Evolutionary conservation across 139 green algal genomes (phyloP), one percentile per base, ranked within the genome.

Genomic region (Asterochloris sp.): DNA sequence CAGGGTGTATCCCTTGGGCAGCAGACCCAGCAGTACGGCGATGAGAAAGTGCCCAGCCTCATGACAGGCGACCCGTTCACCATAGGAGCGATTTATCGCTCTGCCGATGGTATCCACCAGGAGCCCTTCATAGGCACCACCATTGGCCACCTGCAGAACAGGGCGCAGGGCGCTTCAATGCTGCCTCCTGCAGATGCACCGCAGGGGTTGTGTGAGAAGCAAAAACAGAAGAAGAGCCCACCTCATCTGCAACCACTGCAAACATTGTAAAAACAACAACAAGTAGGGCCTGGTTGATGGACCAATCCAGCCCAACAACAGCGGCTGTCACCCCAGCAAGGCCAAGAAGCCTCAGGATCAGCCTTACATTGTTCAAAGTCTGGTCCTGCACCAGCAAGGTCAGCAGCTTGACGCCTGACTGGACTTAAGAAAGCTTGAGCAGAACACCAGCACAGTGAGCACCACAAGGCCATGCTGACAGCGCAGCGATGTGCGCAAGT

Each of bases 21-120:
- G 84, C 16, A 99, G 86, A 14, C 97, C 96, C 26, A 97, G 29
- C 27, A 98, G 84, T 85, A 99, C 99, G 15, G 97, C 96, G 13
- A 97, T 84, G 24, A 99, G 88, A 79, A 99, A 97, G 88, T 99
- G 96, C 0, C 95, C 96, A 0, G 97, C 94, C 85, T 99, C 97
- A 82, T 98, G 95, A 16, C 89, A 68, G 0, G 93, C 91, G 23
- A 98, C 93, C 0, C 94, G 83, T 61, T 91, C 79, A 16, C 26
- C 74, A 79, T 96, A 97, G 0, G n/a, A 88, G 14, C 81, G 19
- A 67, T 64, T 88, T 10, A 96, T 75, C 12, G 93, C 12, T 12
- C 93, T 84, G 0, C 86, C 94, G 6, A 85, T 85, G 4, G 80
- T 90, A 85, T 98, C 96, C 17, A 98, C 63, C 4, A 93, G 61